A percentile compares a stretch with the other conserved stretches of the same genome.
Conservation (phyloP, 2,329 filamentous ascomycete species). For the Penicillium decumbens region DNA sequence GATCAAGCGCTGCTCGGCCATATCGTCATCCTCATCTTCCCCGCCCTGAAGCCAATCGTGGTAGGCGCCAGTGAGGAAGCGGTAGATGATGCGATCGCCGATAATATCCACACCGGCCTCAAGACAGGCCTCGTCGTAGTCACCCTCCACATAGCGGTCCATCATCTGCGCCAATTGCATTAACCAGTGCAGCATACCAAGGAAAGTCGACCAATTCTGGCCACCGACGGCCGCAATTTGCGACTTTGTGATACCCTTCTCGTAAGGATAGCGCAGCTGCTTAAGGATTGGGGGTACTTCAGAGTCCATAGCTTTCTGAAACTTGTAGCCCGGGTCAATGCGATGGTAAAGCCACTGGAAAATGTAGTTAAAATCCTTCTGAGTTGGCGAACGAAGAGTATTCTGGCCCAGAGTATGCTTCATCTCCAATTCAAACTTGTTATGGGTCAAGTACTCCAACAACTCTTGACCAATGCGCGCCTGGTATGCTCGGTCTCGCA, state of each 20-base stretch:
- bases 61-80: constrained; percentile 86
- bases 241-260: constrained; percentile 92
- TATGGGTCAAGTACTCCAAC: constrained; percentile 81
- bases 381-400: constrained; percentile 86
- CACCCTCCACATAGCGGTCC: constrained; percentile 70
- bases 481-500: constrained; percentile 77
- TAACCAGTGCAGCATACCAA: constrained; percentile 96
- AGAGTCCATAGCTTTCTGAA: constrained; percentile 90
- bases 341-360: constrained; percentile 97
- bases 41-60: constrained; percentile 91
- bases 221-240: constrained; percentile 92
- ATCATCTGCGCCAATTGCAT: constrained; percentile 96
- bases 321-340: constrained; percentile 89
- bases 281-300: constrained; percentile 91
- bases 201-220: constrained; percentile 93
- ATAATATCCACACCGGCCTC: constrained; percentile 83
- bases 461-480: constrained; percentile 81
- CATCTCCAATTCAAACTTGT: constrained; percentile 98
- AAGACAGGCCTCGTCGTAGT: constrained; percentile 84
- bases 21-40: constrained; percentile 81
- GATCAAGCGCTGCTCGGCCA: constrained; percentile 69
- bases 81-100: constrained; percentile 88
- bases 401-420: constrained; percentile 90
- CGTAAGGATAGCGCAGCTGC: constrained; percentile 89
- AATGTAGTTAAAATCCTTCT: constrained; percentile 97